These are phyloP conservation scores for Silybum marianum DNA, from an alignment of 129 eudicot species.

Conservation along the genomic window DNA sequence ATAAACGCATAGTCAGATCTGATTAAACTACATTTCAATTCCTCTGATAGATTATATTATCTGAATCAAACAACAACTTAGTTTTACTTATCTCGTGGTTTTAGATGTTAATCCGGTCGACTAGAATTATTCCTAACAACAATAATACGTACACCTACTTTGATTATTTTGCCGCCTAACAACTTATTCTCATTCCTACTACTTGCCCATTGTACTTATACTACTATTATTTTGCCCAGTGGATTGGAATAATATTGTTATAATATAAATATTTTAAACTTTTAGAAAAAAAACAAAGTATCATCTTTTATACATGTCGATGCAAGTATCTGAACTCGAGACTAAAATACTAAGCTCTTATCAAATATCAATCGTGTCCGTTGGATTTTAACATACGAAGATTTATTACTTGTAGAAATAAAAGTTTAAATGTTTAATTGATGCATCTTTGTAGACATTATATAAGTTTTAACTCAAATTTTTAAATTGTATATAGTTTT, in stretches of 20 bases:
- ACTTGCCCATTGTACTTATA: conserved; percentile 25
- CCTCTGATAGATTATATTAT: too few relatives aligned
- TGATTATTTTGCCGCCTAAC: conserved; percentile 35
- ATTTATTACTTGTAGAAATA: background rate
- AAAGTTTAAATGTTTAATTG: background rate
- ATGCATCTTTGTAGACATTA: background rate
- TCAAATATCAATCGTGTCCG: background rate
- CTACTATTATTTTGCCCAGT: background rate
- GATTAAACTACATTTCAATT: too few relatives aligned
- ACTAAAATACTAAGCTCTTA: background rate
- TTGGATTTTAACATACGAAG: background rate
- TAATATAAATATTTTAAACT: background rate
- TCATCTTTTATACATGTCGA: background rate
- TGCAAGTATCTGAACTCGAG: background rate
- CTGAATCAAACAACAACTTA: background rate
- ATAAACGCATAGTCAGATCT: too few relatives aligned
- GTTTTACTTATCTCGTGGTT: background rate
- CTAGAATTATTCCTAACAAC: background rate
- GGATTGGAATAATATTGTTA: background rate
- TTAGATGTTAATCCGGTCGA: background rate
- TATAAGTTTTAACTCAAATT: background rate
- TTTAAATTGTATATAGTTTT: background rate
- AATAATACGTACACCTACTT: conserved; percentile 21
- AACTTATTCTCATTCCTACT: conserved; percentile 23
- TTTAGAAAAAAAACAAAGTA: background rate